Evolutionary conservation across 495 filamentous ascomycete genomes (phyloP), one percentile per base, ranked within the genome.

Genomic region (Xylaria longipes): DNA sequence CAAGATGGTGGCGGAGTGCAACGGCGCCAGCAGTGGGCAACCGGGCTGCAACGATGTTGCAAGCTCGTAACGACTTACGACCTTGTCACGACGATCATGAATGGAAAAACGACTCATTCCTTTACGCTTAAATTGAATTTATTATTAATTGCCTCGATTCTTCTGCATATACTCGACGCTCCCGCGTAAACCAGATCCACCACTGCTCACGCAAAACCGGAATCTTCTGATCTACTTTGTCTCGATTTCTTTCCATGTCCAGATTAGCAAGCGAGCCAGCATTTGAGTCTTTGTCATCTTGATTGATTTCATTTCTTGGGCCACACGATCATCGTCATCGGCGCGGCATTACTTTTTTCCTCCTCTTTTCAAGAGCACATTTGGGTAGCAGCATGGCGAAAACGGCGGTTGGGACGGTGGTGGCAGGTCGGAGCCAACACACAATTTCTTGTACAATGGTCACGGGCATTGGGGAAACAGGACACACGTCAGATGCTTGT

Each of bases 1-100:
- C 75, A 91, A 92, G 77, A 93, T 97, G 89, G 93, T 96, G 71
- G 87, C 88, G 80, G 86, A 91, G 73, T 83, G 79, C 80, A 84
- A 80, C 78, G 78, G 68, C 68, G 73, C 78, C 48, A 72, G 67
- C 54, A 65, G 58, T 61, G 76, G 73, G 37, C 78, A 76, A 72
- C 57, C 63, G 52, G 74, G 29, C 14, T 68, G 78, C 68, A 78
- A 81, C 68, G 80, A 82, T 43, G 37, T 63, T 63, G 74, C 74
- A 39, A 81, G 79, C 70, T 78, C 82, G 60, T 85, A 77, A 82
- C 72, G 74, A 72, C 64, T 74, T 77, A 62, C 52, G 63, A 67
- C 54, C 39, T 37, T 54, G 43, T 71, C n/a, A 76, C 70, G 71
- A 74, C 45, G 52, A 61, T 50, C 45, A 76, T 68, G 71, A 73